phyloP scores from a whole-genome alignment of 1,139 yeast genomes.

The Hemisphaericaspora xylofermentans region DNA sequence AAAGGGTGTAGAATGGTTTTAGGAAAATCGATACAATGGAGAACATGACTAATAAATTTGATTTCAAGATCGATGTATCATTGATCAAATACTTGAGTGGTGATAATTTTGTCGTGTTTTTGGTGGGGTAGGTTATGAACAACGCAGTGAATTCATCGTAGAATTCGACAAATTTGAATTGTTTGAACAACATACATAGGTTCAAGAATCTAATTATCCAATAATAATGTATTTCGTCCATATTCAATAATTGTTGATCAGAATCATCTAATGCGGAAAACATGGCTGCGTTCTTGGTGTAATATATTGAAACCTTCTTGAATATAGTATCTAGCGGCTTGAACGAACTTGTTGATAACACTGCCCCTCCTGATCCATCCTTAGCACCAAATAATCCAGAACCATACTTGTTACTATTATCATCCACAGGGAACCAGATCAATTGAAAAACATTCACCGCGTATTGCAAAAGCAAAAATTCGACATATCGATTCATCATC shows the following conservation, averaged over 20 bases:
- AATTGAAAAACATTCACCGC: conserved; percentile 20
- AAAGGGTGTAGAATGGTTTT: conserved; percentile 30
- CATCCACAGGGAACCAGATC: conserved; percentile 22
- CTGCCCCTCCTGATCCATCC: conserved; percentile 7
- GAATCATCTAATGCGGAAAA: conserved; percentile 8
- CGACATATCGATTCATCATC: conserved; percentile 24
- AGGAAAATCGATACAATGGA: conserved; percentile 26
- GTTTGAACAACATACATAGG: conserved; percentile 25
- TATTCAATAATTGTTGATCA: not conserved
- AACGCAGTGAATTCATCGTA: conserved; percentile 22
- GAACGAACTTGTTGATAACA: conserved; percentile 12
- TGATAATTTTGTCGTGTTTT: not conserved
- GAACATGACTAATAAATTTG: conserved; percentile 26
- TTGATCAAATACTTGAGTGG: conserved; percentile 8
- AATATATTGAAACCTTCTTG: conserved; percentile 23
- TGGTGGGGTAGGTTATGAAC: conserved; percentile 9
- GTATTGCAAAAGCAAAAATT: conserved; percentile 27
- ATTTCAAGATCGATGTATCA: conserved; percentile 15
- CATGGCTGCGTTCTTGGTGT: conserved; percentile 22
- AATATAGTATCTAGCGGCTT: conserved; percentile 20
- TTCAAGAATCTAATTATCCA: conserved; percentile 24
- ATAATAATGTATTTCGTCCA: conserved; percentile 22
- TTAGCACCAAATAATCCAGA: conserved; percentile 5
- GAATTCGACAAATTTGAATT: conserved; percentile 25
- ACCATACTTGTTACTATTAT: conserved; percentile 5